phyloP scores from a whole-genome alignment of 306 rosid genomes.

The Pachyrhizus erosus region DNA sequence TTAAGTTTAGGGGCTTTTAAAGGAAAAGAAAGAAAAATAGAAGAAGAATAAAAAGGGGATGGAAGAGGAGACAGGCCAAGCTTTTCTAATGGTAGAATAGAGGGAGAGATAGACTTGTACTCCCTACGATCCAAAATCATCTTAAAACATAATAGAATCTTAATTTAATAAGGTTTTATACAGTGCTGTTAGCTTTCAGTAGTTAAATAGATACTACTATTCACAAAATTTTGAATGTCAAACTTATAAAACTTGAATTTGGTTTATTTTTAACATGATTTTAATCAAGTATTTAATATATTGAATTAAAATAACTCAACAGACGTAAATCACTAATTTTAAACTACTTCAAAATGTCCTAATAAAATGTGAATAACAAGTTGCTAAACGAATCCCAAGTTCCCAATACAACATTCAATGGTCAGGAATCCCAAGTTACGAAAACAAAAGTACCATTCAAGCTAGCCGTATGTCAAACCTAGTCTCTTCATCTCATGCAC shows the following conservation, averaged over 20 bases:
- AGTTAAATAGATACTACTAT: no score
- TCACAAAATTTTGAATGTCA: no score
- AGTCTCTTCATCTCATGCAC: slow-evolving; percentile 17
- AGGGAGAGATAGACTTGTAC: neutral
- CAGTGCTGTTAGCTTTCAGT: no score
- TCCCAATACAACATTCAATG: neutral
- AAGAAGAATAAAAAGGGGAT: no score
- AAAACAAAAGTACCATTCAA: neutral
- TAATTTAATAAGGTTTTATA: no score
- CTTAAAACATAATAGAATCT: no score
- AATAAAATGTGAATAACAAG: neutral
- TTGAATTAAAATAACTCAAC: neutral
- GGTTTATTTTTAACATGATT: no score
- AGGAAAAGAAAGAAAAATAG: no score
- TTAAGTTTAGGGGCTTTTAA: no score
- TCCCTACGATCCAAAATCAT: neutral
- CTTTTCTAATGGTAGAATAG: neutral
- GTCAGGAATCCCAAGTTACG: neutral
- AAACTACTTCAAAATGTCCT: neutral
- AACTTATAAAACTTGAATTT: no score
- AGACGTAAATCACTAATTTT: neutral
- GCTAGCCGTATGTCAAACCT: neutral
- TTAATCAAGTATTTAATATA: neutral
- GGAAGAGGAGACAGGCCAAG: no score
- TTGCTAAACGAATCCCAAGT: neutral